Evolutionary conservation across 2,329 filamentous ascomycete genomes (phyloP), one percentile per base, ranked within the genome.

Genomic region (Xylariaceae sp.): DNA sequence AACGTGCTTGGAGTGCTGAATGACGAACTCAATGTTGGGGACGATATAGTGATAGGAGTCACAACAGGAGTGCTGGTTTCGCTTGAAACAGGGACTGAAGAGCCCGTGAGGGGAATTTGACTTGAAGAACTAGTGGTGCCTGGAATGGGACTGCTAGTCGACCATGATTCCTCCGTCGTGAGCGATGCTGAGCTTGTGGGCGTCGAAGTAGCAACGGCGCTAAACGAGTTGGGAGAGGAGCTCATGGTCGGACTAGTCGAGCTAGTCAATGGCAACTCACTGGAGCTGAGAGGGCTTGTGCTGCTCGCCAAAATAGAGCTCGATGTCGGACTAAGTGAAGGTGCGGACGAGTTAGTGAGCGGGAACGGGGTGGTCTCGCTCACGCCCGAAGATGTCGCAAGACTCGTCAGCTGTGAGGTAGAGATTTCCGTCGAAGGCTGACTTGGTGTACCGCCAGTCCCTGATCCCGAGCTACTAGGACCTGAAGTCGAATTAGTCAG

Each of bases 41-140:
- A 51, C 34, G 34, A 6, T 3, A 17, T n/a, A 17, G 39, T 37
- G 8, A 35, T 49, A 8, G 53, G 48, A 15, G 15, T 11, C 42
- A 34, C 45, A 23, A 44, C 18, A n/a, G 55, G 51, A 18, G 49
- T 17, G 11, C 37, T 57, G 44, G 65, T 64, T 49, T 56, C 61
- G 10, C 53, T 60, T 18, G 47, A 37, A 2, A 45, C 10, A 34
- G 59, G 18, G n/a, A 53, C 15, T 17, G 64, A 68, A 34, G 64
- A 65, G 49, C 68, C 68, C 4, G 63, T 50, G 23, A 64, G n/a
- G 2, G 62, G 66, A 18, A 64, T 67, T 8, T 62, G 66, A 15
- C 54, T 59, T 17, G 60, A 56, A 30, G 51, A 44, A 39, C 56
- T 56, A 30, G 10, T 18, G 47, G 51, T 59, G 11, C 39, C n/a